phyloP scores from a whole-genome alignment of 257 asterid species.

The Salvia miltiorrhiza region DNA sequence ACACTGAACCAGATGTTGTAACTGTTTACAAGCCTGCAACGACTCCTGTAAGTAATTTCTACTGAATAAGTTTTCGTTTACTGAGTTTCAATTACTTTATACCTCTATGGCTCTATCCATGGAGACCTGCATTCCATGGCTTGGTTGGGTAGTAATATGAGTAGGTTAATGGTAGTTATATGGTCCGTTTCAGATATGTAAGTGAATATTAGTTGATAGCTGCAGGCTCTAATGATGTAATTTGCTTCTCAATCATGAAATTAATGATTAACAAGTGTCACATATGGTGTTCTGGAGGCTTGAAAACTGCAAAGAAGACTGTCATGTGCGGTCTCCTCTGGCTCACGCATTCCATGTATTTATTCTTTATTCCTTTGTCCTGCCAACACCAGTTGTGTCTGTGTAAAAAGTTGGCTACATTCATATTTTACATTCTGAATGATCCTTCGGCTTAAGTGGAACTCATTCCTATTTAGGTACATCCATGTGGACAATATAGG shows the following conservation, averaged over 20 bases:
- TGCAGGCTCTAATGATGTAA: background rate
- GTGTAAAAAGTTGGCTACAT: background rate
- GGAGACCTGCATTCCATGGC: background rate
- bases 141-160: background rate
- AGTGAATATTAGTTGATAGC: background rate
- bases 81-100: conserved; percentile 1
- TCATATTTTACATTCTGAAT: background rate
- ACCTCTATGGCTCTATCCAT: background rate
- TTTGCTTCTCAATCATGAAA: background rate
- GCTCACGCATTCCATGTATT: background rate
- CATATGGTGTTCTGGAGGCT: background rate
- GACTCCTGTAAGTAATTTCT: conserved; percentile 74
- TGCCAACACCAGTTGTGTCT: too few species aligned
- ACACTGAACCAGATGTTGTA: conserved; percentile 68
- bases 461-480: conserved; percentile 53
- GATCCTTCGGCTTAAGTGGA: conserved; percentile 7
- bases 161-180: background rate
- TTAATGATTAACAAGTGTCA: background rate
- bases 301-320: background rate
- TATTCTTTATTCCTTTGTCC: background rate
- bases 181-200: background rate
- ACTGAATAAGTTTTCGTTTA: background rate
- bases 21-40: conserved; percentile 94
- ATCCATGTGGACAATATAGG: conserved; percentile 98
- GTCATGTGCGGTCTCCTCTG: background rate